These are phyloP conservation scores for Calonectria naviculata DNA, from an alignment of 2,329 filamentous ascomycete species.

Conservation along the genomic window DNA sequence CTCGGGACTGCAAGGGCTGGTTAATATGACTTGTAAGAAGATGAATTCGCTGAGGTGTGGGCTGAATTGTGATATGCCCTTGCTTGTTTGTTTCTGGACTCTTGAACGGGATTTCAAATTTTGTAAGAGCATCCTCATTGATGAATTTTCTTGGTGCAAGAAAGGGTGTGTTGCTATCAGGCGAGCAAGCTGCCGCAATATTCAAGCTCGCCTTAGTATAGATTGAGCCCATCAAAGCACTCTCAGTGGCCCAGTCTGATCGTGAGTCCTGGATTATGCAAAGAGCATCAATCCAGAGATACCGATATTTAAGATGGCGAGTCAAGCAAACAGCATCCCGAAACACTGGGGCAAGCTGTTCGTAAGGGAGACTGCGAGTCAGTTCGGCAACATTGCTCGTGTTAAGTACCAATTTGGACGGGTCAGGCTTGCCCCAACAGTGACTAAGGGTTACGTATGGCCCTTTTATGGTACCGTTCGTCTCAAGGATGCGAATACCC, in stretches of 20 bases:
- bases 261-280: neutral
- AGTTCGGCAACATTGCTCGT: neutral
- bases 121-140: too few species aligned
- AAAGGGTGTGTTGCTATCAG: neutral
- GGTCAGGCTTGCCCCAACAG: neutral
- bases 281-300: neutral
- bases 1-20: neutral
- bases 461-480: neutral
- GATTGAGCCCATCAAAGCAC: neutral
- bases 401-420: neutral
- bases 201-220: neutral
- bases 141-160: neutral
- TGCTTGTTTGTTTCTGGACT: neutral
- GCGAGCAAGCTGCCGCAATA: neutral
- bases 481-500: neutral
- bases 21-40: neutral
- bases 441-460: neutral
- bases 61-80: neutral
- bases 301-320: neutral
- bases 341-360: neutral
- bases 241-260: neutral
- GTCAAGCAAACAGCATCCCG: neutral
- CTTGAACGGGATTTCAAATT: neutral
- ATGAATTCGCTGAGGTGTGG: neutral
- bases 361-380: neutral